Conservation (phyloP, 75 land plant genomes). For the Selaginella moellendorffii region DNA sequence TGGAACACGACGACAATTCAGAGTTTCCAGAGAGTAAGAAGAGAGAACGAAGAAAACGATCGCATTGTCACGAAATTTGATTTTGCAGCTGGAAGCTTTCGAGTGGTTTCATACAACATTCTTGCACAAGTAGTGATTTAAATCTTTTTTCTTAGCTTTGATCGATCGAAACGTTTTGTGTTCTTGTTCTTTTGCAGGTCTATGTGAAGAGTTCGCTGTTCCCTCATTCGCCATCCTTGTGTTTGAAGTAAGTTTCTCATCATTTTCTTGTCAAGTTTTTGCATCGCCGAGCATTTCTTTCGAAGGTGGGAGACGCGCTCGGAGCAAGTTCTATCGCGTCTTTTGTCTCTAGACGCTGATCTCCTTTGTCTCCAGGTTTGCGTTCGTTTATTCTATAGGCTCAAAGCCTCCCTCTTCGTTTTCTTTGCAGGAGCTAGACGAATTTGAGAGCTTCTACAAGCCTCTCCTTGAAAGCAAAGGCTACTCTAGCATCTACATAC, state of each 20-base stretch:
- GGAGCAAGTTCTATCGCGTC: conserved; percentile 36
- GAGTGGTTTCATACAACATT: conserved; percentile 76
- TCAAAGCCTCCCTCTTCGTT: too few relatives aligned
- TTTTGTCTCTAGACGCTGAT: conserved; percentile 54
- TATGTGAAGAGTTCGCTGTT: conserved; percentile 78
- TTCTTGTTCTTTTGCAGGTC: too few relatives aligned
- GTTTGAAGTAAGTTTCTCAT: conserved; percentile 38
- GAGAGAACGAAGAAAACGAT: too few relatives aligned
- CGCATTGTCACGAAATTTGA: too few relatives aligned
- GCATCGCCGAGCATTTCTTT: too few relatives aligned
- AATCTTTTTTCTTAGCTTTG: background rate
- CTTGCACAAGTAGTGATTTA: conserved; percentile 56
- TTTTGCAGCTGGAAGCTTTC: conserved; percentile 17
- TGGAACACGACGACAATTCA: background rate
- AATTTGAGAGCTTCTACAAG: conserved; percentile 71
- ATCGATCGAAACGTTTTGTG: too few relatives aligned
- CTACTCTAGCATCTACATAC: conserved; percentile 58
- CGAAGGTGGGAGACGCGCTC: conserved; percentile 85
- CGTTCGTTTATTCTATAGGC: too few relatives aligned
- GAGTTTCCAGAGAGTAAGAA: background rate
- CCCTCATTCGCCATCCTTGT: conserved; percentile 83
- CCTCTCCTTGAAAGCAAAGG: conserved; percentile 40
- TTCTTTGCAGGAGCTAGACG: conserved; percentile 70
- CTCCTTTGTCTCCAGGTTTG: conserved; percentile 67
- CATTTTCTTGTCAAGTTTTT: background rate